phyloP scores from a whole-genome alignment of 768 basidiomycete species.

The Rubroboletus pulcherrimus region DNA sequence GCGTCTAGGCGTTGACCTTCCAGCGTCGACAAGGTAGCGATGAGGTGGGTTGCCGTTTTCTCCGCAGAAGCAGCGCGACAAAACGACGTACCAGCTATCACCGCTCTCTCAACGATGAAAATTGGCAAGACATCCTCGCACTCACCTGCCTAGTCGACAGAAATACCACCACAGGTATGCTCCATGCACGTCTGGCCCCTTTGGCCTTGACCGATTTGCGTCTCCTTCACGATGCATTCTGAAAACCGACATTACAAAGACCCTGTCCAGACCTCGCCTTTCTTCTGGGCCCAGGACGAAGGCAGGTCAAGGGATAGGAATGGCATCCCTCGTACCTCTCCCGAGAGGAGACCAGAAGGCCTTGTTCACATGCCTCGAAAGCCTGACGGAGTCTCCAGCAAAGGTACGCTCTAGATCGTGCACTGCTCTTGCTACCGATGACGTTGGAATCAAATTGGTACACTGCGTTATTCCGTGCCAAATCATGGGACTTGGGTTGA shows the following conservation, averaged over 20 bases:
- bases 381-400: slow-evolving; percentile 46
- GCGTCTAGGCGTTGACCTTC: slow-evolving; percentile 20
- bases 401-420: slow-evolving; percentile 15
- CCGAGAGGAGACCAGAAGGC: slow-evolving; percentile 48
- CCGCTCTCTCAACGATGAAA: slow-evolving; percentile 23
- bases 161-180: slow-evolving; percentile 31
- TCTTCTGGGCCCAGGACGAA: slow-evolving; percentile 53
- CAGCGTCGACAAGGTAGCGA: slow-evolving; percentile 21
- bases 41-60: slow-evolving; percentile 29
- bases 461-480: background rate
- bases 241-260: slow-evolving; percentile 26
- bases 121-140: slow-evolving; percentile 46
- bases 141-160: slow-evolving; percentile 45
- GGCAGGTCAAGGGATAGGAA: slow-evolving; percentile 43
- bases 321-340: slow-evolving; percentile 51
- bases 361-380: slow-evolving; percentile 54
- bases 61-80: slow-evolving; percentile 5
- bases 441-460: background rate
- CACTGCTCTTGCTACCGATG: background rate
- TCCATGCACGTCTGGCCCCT: slow-evolving; percentile 31
- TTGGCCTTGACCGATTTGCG: slow-evolving; percentile 17
- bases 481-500: slow-evolving; percentile 49
- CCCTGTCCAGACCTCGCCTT: slow-evolving; percentile 51
- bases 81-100: slow-evolving; percentile 18
- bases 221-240: slow-evolving; percentile 15